Base-by-base conservation (phyloP, 208 protist genomes). In the Wallacemonas sp. region DNA sequence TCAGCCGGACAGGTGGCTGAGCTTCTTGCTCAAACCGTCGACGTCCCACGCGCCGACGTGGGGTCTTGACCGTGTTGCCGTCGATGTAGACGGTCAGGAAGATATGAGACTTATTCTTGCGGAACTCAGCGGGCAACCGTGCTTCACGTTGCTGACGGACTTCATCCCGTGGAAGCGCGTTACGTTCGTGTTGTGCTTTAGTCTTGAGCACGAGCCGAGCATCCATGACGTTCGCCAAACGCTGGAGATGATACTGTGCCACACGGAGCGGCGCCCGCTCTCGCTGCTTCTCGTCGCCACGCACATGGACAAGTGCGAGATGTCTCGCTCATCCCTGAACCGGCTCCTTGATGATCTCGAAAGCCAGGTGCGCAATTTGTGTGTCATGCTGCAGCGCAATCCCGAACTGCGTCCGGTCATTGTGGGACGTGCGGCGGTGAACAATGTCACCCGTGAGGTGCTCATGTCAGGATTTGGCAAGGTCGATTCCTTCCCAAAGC, bases 131-230 rank as follows among this genome's bases (percentile, higher is more conserved):
- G 90, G 90, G 0, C 64, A 67, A 54, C 60, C 70, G 24, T 89
- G 74, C 72, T 93, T 93, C 66, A 76, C 77, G 22, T 45, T 85
- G 5, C 58, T 95, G 54, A 70, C 81, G 13, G 78, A 83, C 27
- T 66, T 84, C 33, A 73, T 93, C 4, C 86, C 89, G 5, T 78
- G 77, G 5, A 76, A 79, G 21, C 79, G 83, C 44, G 78, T 85
- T 29, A 86, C 81, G 8, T 95, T 89, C 65, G 73, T 91, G 5
- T 57, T 95, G 2, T 92, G 82, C 68, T 90, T 92, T 59, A 80
- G 79, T 3, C 75, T 95, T 15, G n/a, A 59, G 27, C 68, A 41
- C 12, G 30, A 46, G n/a, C 54, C 74, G 21, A 68, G 71, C 1
- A 52, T 94, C 21, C 60, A 82, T 52, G 39, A 53, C 1, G 65